Base-by-base conservation (phyloP, 2,329 filamentous ascomycete species). In the Diaporthe helianthi region DNA sequence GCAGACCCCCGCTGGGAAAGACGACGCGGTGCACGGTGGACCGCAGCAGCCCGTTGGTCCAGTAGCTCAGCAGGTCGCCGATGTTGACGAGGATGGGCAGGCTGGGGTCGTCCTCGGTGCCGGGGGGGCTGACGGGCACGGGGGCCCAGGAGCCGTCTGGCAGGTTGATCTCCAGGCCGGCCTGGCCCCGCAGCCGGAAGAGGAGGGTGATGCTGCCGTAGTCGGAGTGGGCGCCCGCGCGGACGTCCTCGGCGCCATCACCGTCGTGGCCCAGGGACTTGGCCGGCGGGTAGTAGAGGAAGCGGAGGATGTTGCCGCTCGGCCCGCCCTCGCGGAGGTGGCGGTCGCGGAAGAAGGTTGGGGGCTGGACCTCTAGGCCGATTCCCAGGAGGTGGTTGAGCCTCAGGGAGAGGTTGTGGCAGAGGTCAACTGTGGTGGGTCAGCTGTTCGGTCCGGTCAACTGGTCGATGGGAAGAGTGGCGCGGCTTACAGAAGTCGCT, bases 211-310 rank as follows among this genome's bases (percentile, higher is more conserved):
- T 80, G 70, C 85, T 88, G 68, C 89, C 89, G 80, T 97, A 97
- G 82, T 98, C 94, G 5, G 92, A 95, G 79, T 98, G 95, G 0
- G 95, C 94, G 69, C 95, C 96, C 8, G 95, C 95, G 33, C 95
- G 90, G 71, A 98, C 88, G 76, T 95, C 92, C 67, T 82, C 76
- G 71, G 76, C 65, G 41, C 84, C 74, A 74, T 89, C 79, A 13
- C n/a, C 41, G 13, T 44, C 44, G 10, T 79, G 75, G 55, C 79
- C 75, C 47, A 76, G 77, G 7, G 78, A 65, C 69, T 74, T 74
- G 9, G 84, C 81, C 1, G 88, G 85, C 0, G 91, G 92, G 79
- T 93, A 94, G 80, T 89, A 88, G 1, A 98, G 87, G 73, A 93
- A 84, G 36, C 92, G 89, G 17, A 93, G 83, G 75, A 87, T 92